Evolutionary conservation across 2,329 filamentous ascomycete genomes (phyloP), one percentile per base, ranked within the genome.

Genomic region (Magnaporthiopsis incrustans): DNA sequence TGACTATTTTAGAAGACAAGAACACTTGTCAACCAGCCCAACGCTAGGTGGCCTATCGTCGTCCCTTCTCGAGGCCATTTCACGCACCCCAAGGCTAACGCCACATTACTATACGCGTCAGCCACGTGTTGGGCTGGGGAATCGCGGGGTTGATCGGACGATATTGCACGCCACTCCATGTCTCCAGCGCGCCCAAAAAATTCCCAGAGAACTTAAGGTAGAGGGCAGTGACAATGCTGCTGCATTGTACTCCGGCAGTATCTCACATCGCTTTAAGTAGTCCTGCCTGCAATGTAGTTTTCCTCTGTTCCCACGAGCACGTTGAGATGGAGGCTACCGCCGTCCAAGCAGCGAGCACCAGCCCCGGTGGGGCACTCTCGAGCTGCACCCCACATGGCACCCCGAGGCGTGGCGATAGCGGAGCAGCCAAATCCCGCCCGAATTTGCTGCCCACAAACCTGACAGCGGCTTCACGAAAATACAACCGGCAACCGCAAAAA

Each of bases 41-140:
- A 53, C 22, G 8, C 22, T 25, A 22, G 22, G 18, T 14, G 44
- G 44, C 30, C 57, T 32, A 12, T 58, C 57, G 57, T 58, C 57
- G 26, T 53, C 44, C 15, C 44, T 53, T 53, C 44, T 18, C 5
- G 7, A 50, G 22, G 4, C 15, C 44, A 15, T 22, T 2, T 15
- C 35, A 38, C 35, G 14, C 11, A 7, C 4, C n/a, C 14, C 8
- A 25, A 27, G 53, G 50, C 61, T 44, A 33, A 53, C 60, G 63
- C 44, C 63, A 58, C 60, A 64, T 56, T 35, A 14, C 38, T 25
- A 59, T 57, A 58, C 63, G 63, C 63, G 63, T 64, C 63, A 64
- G 63, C 63, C 63, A 64, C 63, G 57, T 4, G 15, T 38, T 44
- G 38, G 14, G 26, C 7, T 58, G n/a, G 30, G 38, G 5, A 59